Evolutionary conservation across 2,329 filamentous ascomycete genomes (phyloP), one percentile per base, ranked within the genome.

Genomic region (Diplodia corticola): DNA sequence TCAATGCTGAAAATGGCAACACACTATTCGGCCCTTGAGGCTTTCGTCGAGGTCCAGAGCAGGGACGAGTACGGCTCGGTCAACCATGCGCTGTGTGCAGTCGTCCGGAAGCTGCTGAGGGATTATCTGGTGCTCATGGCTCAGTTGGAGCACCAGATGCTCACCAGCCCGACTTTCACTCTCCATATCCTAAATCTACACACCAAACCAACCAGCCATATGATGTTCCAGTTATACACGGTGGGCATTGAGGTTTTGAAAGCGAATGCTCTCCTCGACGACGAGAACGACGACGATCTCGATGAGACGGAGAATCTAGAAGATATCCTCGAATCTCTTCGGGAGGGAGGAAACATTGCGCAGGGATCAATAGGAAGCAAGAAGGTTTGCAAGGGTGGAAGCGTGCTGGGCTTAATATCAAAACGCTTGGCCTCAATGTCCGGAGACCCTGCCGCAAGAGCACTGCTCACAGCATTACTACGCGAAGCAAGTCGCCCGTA

Each of bases 371-470:
- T 95, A 81, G 88, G 91, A 0, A 89, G 88, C 51, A 96, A 96
- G 79, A 97, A 93, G 76, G 89, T 96, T 35, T 98, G 92, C 82
- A 98, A 97, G 80, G 95, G 95, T n/a, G 95, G 95, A 2, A 91
- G 93, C 69, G 92, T 97, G n/a, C 84, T 99, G 1, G 91, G 92
- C 0, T 80, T 98, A 33, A 86, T 99, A 65, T 96, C 93, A 2
- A 90, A 89, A 73, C 86, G 94, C 60, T 81, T 98, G 9, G 91
- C 95, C 70, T 89, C 90, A 15, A 94, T 97, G 87, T 95, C 94
- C 1, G 95, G 95, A 53, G 95, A 99, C 74, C 95, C 95, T 4
- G 90, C 92, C 0, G 93, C 95, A 22, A 87, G 92, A 69, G 86
- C 89, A 26, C 80, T 99, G 22, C 84, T 99, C 12, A 95, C 92